Evolutionary conservation across 2,329 filamentous ascomycete genomes (phyloP), one percentile per base, ranked within the genome.

Genomic region (Botrytis galanthina): DNA sequence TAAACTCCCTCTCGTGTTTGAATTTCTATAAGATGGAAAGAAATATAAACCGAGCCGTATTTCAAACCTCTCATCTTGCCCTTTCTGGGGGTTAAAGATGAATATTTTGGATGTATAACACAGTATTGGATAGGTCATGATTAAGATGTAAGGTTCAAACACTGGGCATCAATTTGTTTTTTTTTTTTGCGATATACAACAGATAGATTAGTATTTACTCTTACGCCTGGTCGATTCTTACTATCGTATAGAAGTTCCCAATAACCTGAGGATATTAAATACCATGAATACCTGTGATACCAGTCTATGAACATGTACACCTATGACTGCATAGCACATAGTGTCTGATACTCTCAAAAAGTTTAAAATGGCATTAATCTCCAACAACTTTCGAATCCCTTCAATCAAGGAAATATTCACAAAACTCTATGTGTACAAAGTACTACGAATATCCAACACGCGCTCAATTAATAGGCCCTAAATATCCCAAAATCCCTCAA

Each of bases 381-480:
- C 9, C 10, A 26, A 12, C 22, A 26, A 12, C 22, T 48, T 22
- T 26, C 4, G 20, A 48, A 48, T 10, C 8, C 20, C 9, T 26
- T 26, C 8, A 48, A 48, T 6, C 48, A 0, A n/a, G 48, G 14
- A 5, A n/a, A n/a, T 26, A 7, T 51, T 7, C 48, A 26, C 12
- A n/a, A n/a, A 6, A 2, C 26, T n/a, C 5, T n/a, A 1, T 14
- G 5, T n/a, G 1, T n/a, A n/a, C 26, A 5, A n/a, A 51, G 48
- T 1, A 2, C 10, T 14, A n/a, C 48, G 48, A n/a, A 26, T n/a
- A n/a, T 51, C 12, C 7, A 9, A 14, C 4, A 54, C 22, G 22
- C 48, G 4, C 10, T n/a, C 10, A 51, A n/a, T 51, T 6, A 5
- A 51, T n/a, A 51, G 48, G 22, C 10, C 48, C 48, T 12, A 4